These are phyloP conservation scores for Brachypodium distachyon DNA, from an alignment of 202 grass and related monocot species.

Conservation along the genomic window DNA sequence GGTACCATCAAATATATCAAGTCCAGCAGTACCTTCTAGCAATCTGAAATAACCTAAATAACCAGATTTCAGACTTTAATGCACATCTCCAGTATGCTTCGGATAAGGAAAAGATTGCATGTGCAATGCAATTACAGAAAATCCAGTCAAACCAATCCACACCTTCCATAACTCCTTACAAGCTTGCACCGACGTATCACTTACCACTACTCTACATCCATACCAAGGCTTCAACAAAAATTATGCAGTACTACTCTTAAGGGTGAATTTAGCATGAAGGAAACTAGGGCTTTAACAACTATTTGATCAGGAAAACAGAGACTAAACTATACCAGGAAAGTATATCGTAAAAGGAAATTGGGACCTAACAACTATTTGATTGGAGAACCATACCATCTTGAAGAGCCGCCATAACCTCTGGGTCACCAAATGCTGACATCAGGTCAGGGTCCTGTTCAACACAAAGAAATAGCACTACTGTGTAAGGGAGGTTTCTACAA, in stretches of 20 bases:
- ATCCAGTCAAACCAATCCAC: not conserved
- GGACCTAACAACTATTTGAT: not conserved
- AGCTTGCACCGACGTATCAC: not conserved
- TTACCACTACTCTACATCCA: not conserved
- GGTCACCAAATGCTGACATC: constrained; percentile 83
- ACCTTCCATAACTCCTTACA: not conserved
- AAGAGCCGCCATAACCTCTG: constrained; percentile 85
- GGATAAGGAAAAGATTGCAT: not conserved
- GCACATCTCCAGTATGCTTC: no score
- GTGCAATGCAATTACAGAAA: not conserved
- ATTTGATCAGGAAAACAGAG: not conserved
- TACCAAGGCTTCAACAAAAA: not conserved
- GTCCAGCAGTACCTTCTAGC: not conserved
- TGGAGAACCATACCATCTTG: constrained; percentile 58
- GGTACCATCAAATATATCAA: not conserved
- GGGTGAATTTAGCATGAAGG: no score
- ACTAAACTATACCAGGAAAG: not conserved
- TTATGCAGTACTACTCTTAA: not conserved
- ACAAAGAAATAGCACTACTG: not conserved
- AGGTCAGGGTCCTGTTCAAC: constrained; percentile 77
- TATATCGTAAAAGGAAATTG: not conserved
- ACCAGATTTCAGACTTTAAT: no score
- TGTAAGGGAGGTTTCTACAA: not conserved
- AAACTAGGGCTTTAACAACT: no score
- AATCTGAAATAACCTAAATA: no score